A percentile compares a stretch with the other conserved stretches of the same genome.
Conservation (phyloP, 176 grass and related monocot genomes). For the Musa itinerans region DNA sequence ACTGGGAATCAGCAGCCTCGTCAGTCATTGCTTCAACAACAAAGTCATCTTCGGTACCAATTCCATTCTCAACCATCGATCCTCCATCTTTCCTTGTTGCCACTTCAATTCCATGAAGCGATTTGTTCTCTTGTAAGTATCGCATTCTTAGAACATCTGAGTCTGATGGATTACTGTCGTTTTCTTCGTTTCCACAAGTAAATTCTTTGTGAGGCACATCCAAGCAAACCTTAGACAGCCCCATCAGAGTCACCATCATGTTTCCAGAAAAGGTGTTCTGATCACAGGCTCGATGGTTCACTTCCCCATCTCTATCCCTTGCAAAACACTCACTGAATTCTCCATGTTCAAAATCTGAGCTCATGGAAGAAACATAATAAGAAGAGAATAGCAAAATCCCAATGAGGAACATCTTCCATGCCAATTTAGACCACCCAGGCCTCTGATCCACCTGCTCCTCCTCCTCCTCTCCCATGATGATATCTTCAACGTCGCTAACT, state of each 20-base stretch:
- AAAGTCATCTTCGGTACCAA: no score
- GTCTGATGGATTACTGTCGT: background rate
- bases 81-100: background rate
- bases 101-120: background rate
- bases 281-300: background rate
- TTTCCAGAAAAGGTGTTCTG: background rate
- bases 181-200: conserved; percentile 4
- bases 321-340: background rate
- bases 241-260: background rate
- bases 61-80: background rate
- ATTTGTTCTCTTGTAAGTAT: background rate
- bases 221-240: conserved; percentile 10
- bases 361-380: conserved; percentile 7
- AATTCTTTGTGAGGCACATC: background rate
- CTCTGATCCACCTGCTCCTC: background rate
- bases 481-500: background rate
- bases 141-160: background rate
- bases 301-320: background rate
- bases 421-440: background rate
- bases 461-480: background rate
- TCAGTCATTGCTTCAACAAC: background rate
- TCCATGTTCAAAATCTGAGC: background rate
- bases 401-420: conserved; percentile 5
- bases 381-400: background rate
- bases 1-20: background rate